A percentile compares a stretch with the other conserved stretches of the same genome.
These are phyloP conservation scores for Penicillium sp. DNA, from an alignment of 2,329 filamentous ascomycete species.

Conservation along the genomic window DNA sequence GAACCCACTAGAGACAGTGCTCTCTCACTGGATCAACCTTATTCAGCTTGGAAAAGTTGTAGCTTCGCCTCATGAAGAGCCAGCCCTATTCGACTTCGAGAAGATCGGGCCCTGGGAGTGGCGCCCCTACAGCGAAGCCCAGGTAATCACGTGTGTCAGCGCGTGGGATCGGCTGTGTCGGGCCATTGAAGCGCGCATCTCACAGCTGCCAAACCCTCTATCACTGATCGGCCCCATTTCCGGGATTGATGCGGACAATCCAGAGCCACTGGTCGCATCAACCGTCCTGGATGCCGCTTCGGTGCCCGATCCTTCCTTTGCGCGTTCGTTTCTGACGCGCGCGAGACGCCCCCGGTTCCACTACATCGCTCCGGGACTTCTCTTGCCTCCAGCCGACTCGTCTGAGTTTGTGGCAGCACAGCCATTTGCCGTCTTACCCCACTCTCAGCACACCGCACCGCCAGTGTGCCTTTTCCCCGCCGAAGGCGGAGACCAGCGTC, in stretches of 20 bases:
- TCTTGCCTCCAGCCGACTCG: constrained; percentile 14
- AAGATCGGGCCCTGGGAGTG: constrained; percentile 31
- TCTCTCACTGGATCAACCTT: constrained; percentile 25
- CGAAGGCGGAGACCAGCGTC: constrained; percentile 16
- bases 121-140: constrained; percentile 29
- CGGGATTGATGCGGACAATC: constrained; percentile 7
- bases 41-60: constrained; percentile 20
- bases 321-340: constrained; percentile 20
- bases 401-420: constrained; percentile 22
- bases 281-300: constrained; percentile 11
- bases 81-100: constrained; percentile 18
- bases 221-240: background rate
- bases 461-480: constrained; percentile 30
- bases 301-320: constrained; percentile 13
- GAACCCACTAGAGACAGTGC: constrained; percentile 27
- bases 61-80: constrained; percentile 17
- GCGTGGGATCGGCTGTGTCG: constrained; percentile 24
- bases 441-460: constrained; percentile 12
- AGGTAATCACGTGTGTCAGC: constrained; percentile 23
- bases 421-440: constrained; percentile 17
- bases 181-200: constrained; percentile 24
- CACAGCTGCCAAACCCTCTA: constrained; percentile 8
- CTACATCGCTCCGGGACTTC: constrained; percentile 15
- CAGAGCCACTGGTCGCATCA: constrained; percentile 13
- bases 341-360: constrained; percentile 21